A percentile compares a stretch with the other conserved stretches of the same genome.
Evolutionary conservation across 1,284 basidiomycete species (phyloP).

Genomic region (Austroboletus niveus): DNA sequence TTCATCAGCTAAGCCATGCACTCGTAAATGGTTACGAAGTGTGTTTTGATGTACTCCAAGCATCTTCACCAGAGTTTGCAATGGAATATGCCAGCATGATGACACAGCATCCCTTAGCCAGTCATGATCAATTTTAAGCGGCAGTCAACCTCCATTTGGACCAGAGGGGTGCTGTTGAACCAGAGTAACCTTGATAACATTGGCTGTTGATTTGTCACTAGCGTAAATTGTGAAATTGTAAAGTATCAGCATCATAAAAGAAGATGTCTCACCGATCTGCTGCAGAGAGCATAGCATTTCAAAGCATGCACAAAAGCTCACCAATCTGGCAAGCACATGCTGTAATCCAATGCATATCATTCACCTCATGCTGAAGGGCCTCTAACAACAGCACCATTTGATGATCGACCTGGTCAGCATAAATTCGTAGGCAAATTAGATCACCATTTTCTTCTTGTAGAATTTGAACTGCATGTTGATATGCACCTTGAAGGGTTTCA

Average conservation of each 20-base stretch:
- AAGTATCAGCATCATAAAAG: not conserved
- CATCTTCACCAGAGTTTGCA: not conserved
- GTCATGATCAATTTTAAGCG: not conserved
- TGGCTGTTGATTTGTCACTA: too few species aligned
- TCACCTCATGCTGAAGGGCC: conserved; percentile 9
- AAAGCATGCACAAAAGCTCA: not conserved
- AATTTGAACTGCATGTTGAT: conserved; percentile 1
- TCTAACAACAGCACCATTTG: conserved; percentile 15
- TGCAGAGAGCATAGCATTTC: not conserved
- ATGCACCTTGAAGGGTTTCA: conserved; percentile 5
- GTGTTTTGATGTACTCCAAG: conserved; percentile 9
- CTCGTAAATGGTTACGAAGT: not conserved
- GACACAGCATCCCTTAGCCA: conserved; percentile 3
- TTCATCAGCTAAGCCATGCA: not conserved
- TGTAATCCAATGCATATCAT: not conserved
- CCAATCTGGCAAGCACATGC: not conserved
- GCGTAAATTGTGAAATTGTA: too few species aligned
- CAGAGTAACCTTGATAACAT: too few species aligned
- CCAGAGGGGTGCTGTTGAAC: not conserved
- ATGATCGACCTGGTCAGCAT: conserved; percentile 7
- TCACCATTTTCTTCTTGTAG: conserved; percentile 14
- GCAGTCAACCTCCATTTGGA: not conserved
- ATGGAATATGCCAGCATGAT: not conserved
- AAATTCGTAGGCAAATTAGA: conserved; percentile 6
- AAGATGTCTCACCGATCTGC: not conserved